Conservation (phyloP, 495 filamentous ascomycete species). For the Aspergillus asperescens region DNA sequence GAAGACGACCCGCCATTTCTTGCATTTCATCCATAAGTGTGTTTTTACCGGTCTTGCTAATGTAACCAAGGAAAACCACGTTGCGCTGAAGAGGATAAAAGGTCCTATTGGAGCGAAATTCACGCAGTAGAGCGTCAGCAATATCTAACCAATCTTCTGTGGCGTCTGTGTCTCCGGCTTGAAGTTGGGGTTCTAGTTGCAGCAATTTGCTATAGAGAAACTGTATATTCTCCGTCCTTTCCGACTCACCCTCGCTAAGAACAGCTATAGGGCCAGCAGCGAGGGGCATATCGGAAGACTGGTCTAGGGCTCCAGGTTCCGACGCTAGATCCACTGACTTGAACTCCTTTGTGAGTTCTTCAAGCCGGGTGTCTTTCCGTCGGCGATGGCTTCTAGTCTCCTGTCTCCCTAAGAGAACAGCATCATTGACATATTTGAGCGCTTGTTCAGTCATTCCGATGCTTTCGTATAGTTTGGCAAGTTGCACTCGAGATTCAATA, state of each 20-base stretch:
- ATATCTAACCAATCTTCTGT: conserved; percentile 66
- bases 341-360: conserved; percentile 41
- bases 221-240: conserved; percentile 47
- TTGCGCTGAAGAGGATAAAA: conserved; percentile 75
- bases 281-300: conserved; percentile 14
- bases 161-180: conserved; percentile 49
- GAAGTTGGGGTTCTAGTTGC: conserved; percentile 45
- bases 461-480: conserved; percentile 76
- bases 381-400: conserved; percentile 32
- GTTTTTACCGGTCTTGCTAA: conserved; percentile 37
- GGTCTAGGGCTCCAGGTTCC: conserved; percentile 8
- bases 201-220: conserved; percentile 53
- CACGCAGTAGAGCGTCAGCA: conserved; percentile 67
- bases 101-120: conserved; percentile 68
- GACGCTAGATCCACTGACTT: conserved; percentile 12
- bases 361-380: conserved; percentile 40
- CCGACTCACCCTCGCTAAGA: conserved; percentile 29
- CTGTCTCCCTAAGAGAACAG: conserved; percentile 54
- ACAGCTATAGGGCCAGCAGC: conserved; percentile 18
- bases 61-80: conserved; percentile 61
- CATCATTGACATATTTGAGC: conserved; percentile 65
- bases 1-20: conserved; percentile 60
- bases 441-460: conserved; percentile 65
- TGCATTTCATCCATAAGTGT: conserved; percentile 55
- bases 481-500: conserved; percentile 64